Conservation (phyloP, 1,139 yeast species). For the Diutina catenulata region DNA sequence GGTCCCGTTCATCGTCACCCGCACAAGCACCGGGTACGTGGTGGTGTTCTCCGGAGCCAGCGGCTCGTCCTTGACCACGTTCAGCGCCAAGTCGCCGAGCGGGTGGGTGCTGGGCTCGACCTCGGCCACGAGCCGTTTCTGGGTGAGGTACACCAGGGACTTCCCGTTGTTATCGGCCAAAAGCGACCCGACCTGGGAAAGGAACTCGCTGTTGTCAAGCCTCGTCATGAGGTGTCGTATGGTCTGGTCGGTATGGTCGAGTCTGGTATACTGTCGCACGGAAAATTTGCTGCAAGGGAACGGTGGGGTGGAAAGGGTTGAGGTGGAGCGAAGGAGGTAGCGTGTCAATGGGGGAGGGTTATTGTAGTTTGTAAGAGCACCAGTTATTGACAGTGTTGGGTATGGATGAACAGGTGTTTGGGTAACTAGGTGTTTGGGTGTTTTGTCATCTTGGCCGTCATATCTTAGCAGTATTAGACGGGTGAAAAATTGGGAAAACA, state of each 20-base stretch:
- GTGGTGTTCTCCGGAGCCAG: neutral
- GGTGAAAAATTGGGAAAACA: too few species aligned
- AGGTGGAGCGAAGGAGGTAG: neutral
- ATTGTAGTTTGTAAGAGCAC: neutral
- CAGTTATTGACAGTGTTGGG: neutral
- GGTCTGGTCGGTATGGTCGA: too few species aligned
- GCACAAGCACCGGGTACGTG: slow-evolving; percentile 3
- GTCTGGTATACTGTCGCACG: too few species aligned
- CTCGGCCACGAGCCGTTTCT: slow-evolving; percentile 24
- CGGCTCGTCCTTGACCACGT: slow-evolving; percentile 16
- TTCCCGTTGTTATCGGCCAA: slow-evolving; percentile 24
- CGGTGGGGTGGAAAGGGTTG: neutral
- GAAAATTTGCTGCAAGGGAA: neutral
- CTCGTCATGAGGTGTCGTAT: slow-evolving; percentile 25
- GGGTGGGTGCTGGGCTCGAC: slow-evolving; percentile 13
- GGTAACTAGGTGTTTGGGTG: neutral
- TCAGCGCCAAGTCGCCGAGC: slow-evolving; percentile 24
- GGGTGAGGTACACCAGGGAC: slow-evolving; percentile 32
- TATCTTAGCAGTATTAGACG: too few species aligned
- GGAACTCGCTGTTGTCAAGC: slow-evolving; percentile 27
- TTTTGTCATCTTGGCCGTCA: too few species aligned
- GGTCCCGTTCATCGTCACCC: slow-evolving; percentile 2
- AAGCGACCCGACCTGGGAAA: slow-evolving; percentile 18
- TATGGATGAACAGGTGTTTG: neutral
- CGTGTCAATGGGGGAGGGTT: neutral